Evolutionary conservation across 2,329 filamentous ascomycete genomes (phyloP), one percentile per base, ranked within the genome.

Genomic region (Akanthomyces lecanii): DNA sequence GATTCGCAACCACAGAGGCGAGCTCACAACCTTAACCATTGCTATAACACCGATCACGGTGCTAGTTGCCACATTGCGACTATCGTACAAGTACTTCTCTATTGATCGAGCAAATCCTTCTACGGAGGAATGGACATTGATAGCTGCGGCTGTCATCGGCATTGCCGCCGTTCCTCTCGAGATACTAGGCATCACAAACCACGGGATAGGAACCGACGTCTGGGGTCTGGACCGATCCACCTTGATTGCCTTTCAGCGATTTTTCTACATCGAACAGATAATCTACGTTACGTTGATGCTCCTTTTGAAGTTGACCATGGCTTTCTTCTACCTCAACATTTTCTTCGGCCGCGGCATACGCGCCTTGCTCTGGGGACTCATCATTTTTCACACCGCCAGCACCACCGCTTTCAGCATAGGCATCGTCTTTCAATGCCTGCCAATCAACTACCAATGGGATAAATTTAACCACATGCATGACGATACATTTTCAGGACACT

Each of bases 271-370:
- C 63, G 72, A 72, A 63, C 71, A 74, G 8, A 65, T 72, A 30
- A 50, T 80, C 36, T 80, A 82, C 68, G 78, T 81, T 65, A 62
- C 72, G 1, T 69, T 76, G 14, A 70, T 81, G 16, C 69, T 75
- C 8, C 69, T 79, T 47, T 73, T 79, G 47, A 81, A 82, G 65
- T 68, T 81, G 16, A 78, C 79, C 8, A 74, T 83, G 48, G 73
- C 82, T 5, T 73, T 80, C 67, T 81, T 84, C 70, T 83, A 82
- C 69, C 73, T 80, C 40, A 77, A 78, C 38, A 78, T 83, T 61
- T 84, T 84, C 65, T 77, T 77, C 1, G 69, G 69, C 0, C 60
- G 44, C 1, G 62, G 53, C 1, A 73, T 81, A 4, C 73, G 75
- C n/a, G 69, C 69, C 16, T 14, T 78, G 3, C 70, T 80, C 5